A percentile compares a stretch with the other conserved stretches of the same genome.
These are phyloP conservation scores for Chaetothyriales sp. DNA, from an alignment of 2,329 filamentous ascomycete species.

Conservation along the genomic window DNA sequence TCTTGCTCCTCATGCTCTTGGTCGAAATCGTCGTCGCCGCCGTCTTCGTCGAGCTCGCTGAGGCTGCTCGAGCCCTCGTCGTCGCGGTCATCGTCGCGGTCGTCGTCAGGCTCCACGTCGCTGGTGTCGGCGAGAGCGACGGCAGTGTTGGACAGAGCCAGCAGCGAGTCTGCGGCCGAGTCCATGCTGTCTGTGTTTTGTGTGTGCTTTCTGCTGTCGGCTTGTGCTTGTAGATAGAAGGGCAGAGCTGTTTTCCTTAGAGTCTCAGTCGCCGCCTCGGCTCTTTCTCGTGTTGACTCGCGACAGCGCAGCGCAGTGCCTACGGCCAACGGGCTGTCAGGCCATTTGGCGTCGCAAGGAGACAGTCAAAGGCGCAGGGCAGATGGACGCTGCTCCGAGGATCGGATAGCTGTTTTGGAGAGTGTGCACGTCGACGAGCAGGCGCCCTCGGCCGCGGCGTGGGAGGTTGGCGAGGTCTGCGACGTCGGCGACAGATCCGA, in stretches of 20 bases:
- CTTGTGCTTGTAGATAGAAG: background rate
- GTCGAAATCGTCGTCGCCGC: slow-evolving; percentile 26
- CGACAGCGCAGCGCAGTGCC: background rate
- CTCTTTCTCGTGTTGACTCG: background rate
- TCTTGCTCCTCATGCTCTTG: slow-evolving; percentile 28
- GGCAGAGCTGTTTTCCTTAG: background rate
- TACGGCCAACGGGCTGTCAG: background rate
- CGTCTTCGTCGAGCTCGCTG: slow-evolving; percentile 2
- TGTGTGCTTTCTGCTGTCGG: background rate
- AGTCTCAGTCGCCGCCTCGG: background rate
- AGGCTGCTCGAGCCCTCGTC: slow-evolving; percentile 25
- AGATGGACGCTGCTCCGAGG: background rate
- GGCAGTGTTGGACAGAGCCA: slow-evolving; percentile 24
- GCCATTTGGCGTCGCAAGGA: background rate
- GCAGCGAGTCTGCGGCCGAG: slow-evolving; percentile 22
- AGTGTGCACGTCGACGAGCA: background rate
- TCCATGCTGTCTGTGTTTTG: slow-evolving; percentile 23
- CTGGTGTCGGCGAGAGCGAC: slow-evolving; percentile 25
- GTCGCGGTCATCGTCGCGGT: slow-evolving; percentile 59
- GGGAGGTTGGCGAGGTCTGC: background rate
- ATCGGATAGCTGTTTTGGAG: background rate
- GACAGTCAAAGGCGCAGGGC: background rate
- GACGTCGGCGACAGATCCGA: background rate
- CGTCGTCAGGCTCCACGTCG: slow-evolving; percentile 45
- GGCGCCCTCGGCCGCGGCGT: background rate